Evolutionary conservation across 768 basidiomycete genomes (phyloP).

Genomic region (Trametes punicea): DNA sequence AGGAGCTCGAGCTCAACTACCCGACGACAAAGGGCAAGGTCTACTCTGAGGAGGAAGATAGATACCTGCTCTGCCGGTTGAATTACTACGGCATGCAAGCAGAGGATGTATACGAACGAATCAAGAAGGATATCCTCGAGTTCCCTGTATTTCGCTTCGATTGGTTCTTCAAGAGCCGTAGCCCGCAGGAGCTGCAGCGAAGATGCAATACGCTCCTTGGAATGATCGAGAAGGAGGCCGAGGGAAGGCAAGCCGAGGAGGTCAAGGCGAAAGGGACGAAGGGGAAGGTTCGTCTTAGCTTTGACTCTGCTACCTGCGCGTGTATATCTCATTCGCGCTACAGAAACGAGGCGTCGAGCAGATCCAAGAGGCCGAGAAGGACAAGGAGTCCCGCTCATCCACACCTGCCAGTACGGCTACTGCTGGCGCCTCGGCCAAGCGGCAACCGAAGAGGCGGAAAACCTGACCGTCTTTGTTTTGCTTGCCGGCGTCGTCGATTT

Average conservation of each 20-base stretch:
- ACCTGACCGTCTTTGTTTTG: neutral
- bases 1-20: constrained; percentile 94
- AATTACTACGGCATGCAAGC: constrained; percentile 86
- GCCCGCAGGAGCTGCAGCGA: constrained; percentile 82
- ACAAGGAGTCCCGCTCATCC: constrained; percentile 50
- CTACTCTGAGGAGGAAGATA: constrained; percentile 95
- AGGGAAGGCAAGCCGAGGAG: constrained; percentile 62
- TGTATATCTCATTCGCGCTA: neutral
- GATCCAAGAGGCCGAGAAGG: constrained; percentile 47
- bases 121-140: constrained; percentile 95
- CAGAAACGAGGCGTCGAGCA: constrained; percentile 77
- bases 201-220: constrained; percentile 83
- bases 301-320: neutral
- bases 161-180: constrained; percentile 96
- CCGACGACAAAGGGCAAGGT: constrained; percentile 96
- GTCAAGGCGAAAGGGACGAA: constrained; percentile 52
- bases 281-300: constrained; percentile 48
- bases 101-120: constrained; percentile 90
- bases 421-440: constrained; percentile 48
- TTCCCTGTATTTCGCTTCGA: constrained; percentile 97
- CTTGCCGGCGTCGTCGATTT: neutral
- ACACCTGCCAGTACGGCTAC: constrained; percentile 52
- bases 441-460: constrained; percentile 48
- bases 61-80: constrained; percentile 88
- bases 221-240: constrained; percentile 92